phyloP scores from a whole-genome alignment of 2,329 filamentous ascomycete genomes.

The Ceratocystiopsis brevicomis region DNA sequence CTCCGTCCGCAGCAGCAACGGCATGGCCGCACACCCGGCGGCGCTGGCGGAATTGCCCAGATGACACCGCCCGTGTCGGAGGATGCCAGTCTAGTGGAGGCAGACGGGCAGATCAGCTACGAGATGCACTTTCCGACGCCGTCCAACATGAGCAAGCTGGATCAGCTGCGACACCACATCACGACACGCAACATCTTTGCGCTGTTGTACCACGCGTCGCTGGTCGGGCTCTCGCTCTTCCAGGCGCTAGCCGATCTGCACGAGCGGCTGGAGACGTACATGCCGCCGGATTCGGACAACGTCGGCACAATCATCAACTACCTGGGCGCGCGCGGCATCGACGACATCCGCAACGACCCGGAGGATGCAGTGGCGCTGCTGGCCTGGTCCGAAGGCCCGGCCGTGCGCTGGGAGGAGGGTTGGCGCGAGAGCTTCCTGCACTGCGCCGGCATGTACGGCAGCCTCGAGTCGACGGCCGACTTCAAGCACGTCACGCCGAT shows the following conservation, averaged over 20 bases:
- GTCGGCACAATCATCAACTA: slow-evolving; percentile 43
- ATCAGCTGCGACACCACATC: slow-evolving; percentile 38
- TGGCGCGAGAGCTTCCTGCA: slow-evolving; percentile 52
- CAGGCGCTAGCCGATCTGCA: slow-evolving; percentile 46
- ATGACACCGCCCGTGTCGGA: slow-evolving; percentile 28
- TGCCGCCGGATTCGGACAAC: slow-evolving; percentile 36
- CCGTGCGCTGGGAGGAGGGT: slow-evolving; percentile 44
- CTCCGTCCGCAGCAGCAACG: slow-evolving; percentile 9
- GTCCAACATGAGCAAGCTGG: slow-evolving; percentile 24
- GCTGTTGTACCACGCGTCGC: slow-evolving; percentile 40
- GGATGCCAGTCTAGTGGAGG: slow-evolving; percentile 21
- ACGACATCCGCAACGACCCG: slow-evolving; percentile 43
- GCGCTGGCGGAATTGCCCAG: slow-evolving; percentile 13
- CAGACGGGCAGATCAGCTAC: slow-evolving; percentile 37
- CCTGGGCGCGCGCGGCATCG: slow-evolving; percentile 36
- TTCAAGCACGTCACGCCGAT: slow-evolving; percentile 40
- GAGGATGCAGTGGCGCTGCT: slow-evolving; percentile 41
- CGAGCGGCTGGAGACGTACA: slow-evolving; percentile 37
- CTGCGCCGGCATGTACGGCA: slow-evolving; percentile 42
- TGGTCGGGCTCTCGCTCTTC: slow-evolving; percentile 44
- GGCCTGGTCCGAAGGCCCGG: slow-evolving; percentile 44
- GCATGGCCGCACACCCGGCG: slow-evolving; percentile 7
- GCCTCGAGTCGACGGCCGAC: slow-evolving; percentile 32
- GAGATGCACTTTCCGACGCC: slow-evolving; percentile 46
- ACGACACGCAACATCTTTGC: slow-evolving; percentile 53